Conservation (phyloP, 2,329 filamentous ascomycete genomes). For the Pestalotiopsis sp. region DNA sequence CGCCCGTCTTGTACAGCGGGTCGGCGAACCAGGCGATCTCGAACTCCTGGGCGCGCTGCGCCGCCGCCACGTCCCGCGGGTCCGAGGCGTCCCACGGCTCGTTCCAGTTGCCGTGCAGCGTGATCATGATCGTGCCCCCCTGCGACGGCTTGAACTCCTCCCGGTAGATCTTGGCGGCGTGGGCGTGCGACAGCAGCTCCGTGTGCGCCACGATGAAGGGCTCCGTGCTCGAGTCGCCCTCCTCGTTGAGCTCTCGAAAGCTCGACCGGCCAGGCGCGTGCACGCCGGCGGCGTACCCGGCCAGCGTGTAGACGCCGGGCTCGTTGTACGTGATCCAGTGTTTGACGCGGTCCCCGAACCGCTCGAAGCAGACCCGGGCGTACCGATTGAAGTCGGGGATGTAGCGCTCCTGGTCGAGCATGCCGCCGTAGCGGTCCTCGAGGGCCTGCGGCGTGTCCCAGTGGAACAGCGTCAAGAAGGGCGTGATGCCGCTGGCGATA, state of each 20-base stretch:
- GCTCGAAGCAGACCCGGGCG: slow-evolving; percentile 58
- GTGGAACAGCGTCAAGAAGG: slow-evolving; percentile 65
- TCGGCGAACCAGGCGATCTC: slow-evolving; percentile 44
- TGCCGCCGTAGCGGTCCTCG: slow-evolving; percentile 60
- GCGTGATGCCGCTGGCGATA: slow-evolving; percentile 56
- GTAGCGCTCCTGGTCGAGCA: slow-evolving; percentile 63
- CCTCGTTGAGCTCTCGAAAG: slow-evolving; percentile 30
- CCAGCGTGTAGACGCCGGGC: slow-evolving; percentile 34
- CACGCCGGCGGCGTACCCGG: slow-evolving; percentile 36
- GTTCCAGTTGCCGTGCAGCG: slow-evolving; percentile 42
- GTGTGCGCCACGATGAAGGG: slow-evolving; percentile 42
- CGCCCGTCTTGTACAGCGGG: slow-evolving; percentile 37
- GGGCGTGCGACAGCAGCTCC: slow-evolving; percentile 38
- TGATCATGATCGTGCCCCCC: slow-evolving; percentile 40
- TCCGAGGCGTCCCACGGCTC: slow-evolving; percentile 39
- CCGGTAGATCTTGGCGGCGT: slow-evolving; percentile 39
- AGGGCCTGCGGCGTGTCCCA: slow-evolving; percentile 65
- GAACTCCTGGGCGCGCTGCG: slow-evolving; percentile 41
- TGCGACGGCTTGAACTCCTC: slow-evolving; percentile 38
- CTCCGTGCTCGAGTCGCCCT: slow-evolving; percentile 34
- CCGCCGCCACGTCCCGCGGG: slow-evolving; percentile 36
- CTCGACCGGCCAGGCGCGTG: slow-evolving; percentile 33
- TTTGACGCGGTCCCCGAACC: slow-evolving; percentile 59
- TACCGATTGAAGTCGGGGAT: slow-evolving; percentile 61
- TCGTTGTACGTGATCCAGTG: slow-evolving; percentile 53